Conservation (phyloP, 352 stramenopile species). For the Aphanomyces stellatus region DNA sequence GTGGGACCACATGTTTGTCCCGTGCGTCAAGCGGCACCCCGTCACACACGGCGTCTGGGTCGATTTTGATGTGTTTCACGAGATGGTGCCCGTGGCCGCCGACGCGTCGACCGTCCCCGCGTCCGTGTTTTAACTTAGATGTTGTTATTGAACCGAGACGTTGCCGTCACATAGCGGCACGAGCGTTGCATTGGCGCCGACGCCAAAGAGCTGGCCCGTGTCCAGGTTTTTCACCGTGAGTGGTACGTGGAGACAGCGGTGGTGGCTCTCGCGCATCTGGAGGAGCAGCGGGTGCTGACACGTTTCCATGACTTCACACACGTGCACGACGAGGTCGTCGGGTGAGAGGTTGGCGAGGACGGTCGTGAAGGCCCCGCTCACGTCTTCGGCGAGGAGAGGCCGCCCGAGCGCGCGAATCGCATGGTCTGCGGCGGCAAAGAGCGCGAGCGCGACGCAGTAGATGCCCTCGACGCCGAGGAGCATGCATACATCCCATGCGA, state of each 20-base stretch:
- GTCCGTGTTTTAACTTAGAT: not conserved
- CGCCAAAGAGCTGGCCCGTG: conserved; percentile 17
- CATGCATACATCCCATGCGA: conserved; percentile 73
- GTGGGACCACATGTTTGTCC: conserved; percentile 74
- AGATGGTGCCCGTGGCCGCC: conserved; percentile 43
- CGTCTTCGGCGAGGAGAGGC: conserved; percentile 44
- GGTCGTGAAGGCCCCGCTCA: conserved; percentile 50
- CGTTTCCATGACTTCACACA: conserved; percentile 73
- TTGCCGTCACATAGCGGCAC: not conserved
- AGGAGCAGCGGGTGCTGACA: conserved; percentile 66
- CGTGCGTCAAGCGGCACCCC: conserved; percentile 60
- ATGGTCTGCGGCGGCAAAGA: conserved; percentile 56
- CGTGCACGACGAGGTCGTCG: conserved; percentile 57
- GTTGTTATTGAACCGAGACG: not conserved
- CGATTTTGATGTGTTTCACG: conserved; percentile 78
- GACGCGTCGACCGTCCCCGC: not conserved
- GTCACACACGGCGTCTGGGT: conserved; percentile 47
- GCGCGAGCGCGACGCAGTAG: conserved; percentile 58
- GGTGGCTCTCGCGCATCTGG: conserved; percentile 68
- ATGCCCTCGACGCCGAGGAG: conserved; percentile 73
- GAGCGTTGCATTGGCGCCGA: not conserved
- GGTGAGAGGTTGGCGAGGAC: conserved; percentile 40
- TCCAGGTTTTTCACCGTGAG: conserved; percentile 16
- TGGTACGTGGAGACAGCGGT: conserved; percentile 31
- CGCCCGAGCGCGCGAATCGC: conserved; percentile 34